A percentile compares a stretch with the other conserved stretches of the same genome.
These are phyloP conservation scores for Talaromyces sp. DNA, from an alignment of 2,329 filamentous ascomycete genomes.

Conservation along the genomic window DNA sequence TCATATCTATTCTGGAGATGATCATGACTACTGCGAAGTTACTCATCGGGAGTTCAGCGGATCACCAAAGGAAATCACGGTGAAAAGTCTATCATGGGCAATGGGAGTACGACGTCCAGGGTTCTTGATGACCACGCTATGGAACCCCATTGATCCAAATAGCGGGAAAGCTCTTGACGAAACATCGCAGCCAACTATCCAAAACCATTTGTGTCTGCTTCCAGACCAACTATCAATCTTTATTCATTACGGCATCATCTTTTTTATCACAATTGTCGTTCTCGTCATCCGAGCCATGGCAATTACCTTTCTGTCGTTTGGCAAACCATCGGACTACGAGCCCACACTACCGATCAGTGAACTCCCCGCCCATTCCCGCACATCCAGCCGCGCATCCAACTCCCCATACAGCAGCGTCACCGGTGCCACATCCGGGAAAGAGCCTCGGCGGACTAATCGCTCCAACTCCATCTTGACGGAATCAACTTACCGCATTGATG, in stretches of 20 bases:
- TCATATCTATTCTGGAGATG: constrained; percentile 90
- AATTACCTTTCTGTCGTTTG: constrained; percentile 27
- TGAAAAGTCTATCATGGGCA: constrained; percentile 92
- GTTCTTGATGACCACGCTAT: constrained; percentile 82
- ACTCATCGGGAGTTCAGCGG: constrained; percentile 67
- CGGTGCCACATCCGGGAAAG: constrained; percentile 22
- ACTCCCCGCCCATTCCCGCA: constrained; percentile 22
- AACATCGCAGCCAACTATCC: constrained; percentile 55
- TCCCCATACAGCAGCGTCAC: constrained; percentile 25
- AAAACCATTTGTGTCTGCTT: constrained; percentile 85
- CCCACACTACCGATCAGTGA: constrained; percentile 30
- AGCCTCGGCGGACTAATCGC: constrained; percentile 21
- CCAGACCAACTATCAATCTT: constrained; percentile 85
- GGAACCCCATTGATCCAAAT: constrained; percentile 73
- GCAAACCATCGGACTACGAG: constrained; percentile 30
- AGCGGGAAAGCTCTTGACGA: constrained; percentile 32
- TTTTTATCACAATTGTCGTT: constrained; percentile 50
- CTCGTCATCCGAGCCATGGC: constrained; percentile 46
- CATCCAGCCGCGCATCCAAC: constrained; percentile 27
- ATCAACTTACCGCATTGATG: constrained; percentile 8
- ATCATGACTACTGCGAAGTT: constrained; percentile 96
- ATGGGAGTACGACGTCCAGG: constrained; percentile 90
- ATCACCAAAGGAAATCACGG: constrained; percentile 73
- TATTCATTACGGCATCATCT: constrained; percentile 68
- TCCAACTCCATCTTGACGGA: neutral